Conservation (phyloP, 163 green algal genomes). For the Prototheca cutis region DNA sequence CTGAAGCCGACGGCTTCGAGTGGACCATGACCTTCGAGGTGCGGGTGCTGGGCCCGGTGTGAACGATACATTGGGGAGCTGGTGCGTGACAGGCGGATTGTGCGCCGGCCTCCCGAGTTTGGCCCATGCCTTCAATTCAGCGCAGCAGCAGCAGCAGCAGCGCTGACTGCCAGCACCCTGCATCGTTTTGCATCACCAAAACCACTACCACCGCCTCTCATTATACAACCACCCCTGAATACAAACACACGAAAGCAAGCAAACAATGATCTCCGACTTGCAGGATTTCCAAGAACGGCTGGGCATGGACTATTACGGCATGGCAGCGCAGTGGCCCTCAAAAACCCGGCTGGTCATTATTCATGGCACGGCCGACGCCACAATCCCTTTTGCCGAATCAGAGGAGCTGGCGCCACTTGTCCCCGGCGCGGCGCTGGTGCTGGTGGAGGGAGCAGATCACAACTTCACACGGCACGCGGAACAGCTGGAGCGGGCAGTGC, state of each 20-base stretch:
- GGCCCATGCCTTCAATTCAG: too few relatives aligned
- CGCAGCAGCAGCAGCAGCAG: too few relatives aligned
- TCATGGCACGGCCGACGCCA: conserved; percentile 12
- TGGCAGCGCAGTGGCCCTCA: background rate
- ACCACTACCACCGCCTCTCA: too few relatives aligned
- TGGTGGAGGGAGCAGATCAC: conserved; percentile 8
- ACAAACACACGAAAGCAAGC: too few relatives aligned
- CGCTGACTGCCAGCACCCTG: too few relatives aligned
- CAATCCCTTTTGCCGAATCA: conserved; percentile 7
- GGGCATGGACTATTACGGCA: background rate
- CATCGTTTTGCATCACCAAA: too few relatives aligned
- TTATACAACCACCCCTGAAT: background rate
- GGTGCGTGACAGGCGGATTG: too few relatives aligned
- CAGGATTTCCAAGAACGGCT: background rate
- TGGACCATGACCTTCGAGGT: conserved; percentile 22
- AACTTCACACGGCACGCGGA: conserved; percentile 7
- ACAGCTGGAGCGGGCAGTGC: background rate
- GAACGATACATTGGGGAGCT: too few relatives aligned
- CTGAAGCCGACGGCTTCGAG: conserved; percentile 14
- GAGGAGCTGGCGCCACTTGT: background rate
- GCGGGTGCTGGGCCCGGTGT: too few relatives aligned
- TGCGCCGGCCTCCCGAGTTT: too few relatives aligned
- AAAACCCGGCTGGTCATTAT: conserved; percentile 1
- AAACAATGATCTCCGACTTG: background rate
- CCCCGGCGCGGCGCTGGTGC: background rate